phyloP scores from a whole-genome alignment of 257 asterid species.

The Scutellaria minor region DNA sequence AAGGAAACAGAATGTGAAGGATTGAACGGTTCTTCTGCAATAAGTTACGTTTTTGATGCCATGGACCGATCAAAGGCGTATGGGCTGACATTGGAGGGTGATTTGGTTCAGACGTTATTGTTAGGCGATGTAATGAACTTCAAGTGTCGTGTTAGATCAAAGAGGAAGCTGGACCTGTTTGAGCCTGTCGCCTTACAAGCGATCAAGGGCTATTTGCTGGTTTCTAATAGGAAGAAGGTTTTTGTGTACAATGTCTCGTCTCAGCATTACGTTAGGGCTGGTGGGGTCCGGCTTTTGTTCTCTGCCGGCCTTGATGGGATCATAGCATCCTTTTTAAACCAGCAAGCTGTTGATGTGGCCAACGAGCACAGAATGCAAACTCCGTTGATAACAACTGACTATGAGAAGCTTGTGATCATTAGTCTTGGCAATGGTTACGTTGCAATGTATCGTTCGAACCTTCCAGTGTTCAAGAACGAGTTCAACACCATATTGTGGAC shows the following conservation, averaged over 20 bases:
- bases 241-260: slow-evolving; percentile 81
- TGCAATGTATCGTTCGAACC: slow-evolving; percentile 82
- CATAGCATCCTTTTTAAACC: slow-evolving; percentile 58
- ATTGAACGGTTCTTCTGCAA: slow-evolving; percentile 61
- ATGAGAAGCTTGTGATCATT: slow-evolving; percentile 74
- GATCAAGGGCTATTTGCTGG: slow-evolving; percentile 79
- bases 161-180: slow-evolving; percentile 65
- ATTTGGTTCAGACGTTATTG: slow-evolving; percentile 73
- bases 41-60: slow-evolving; percentile 76
- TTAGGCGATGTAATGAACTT: slow-evolving; percentile 88
- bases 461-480: slow-evolving; percentile 77
- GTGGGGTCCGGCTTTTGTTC: slow-evolving; percentile 70
- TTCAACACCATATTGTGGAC: slow-evolving; percentile 85
- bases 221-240: slow-evolving; percentile 63
- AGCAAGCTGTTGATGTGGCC: slow-evolving; percentile 42
- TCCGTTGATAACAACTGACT: slow-evolving; percentile 73
- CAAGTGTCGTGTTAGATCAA: slow-evolving; percentile 85
- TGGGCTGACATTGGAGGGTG: slow-evolving; percentile 77
- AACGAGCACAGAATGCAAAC: slow-evolving; percentile 33
- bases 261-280: slow-evolving; percentile 79
- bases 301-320: slow-evolving; percentile 71
- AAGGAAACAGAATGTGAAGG: slow-evolving; percentile 93
- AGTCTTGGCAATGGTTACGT: slow-evolving; percentile 74
- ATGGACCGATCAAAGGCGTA: slow-evolving; percentile 85
- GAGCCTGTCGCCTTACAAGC: slow-evolving; percentile 75